Percentiles rank a stretch among this genome's conserved stretches.
Conservation (phyloP, 2,329 filamentous ascomycete genomes). For the Scedosporium aurantiacum region DNA sequence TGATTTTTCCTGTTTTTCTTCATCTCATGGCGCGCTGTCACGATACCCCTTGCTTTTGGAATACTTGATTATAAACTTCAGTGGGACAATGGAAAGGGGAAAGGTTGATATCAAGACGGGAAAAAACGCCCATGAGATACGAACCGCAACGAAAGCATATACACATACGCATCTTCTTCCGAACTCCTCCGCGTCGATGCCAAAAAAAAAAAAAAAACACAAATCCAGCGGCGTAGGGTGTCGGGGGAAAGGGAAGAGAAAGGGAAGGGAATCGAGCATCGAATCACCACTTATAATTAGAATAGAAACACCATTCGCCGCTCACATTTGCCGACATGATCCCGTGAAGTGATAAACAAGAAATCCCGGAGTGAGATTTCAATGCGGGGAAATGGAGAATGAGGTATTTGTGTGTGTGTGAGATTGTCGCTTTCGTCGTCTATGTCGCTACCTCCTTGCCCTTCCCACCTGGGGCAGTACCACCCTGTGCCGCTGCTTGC, state of each 20-base stretch:
- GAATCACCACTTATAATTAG: not conserved
- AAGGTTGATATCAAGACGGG: not conserved
- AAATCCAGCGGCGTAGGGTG: too few species aligned
- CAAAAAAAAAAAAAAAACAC: too few species aligned
- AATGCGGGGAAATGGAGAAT: not conserved
- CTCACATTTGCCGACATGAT: not conserved
- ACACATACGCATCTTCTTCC: too few species aligned
- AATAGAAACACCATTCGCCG: not conserved
- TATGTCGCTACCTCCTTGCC: conserved; percentile 15
- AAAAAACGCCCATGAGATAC: not conserved
- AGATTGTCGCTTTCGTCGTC: not conserved
- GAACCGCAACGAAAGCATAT: not conserved
- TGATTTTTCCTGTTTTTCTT: not conserved
- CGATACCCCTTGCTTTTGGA: not conserved
- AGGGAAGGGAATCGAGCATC: not conserved
- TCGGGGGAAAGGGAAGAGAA: too few species aligned
- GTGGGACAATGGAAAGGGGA: not conserved
- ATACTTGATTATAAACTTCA: not conserved
- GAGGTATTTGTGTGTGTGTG: conserved; percentile 8
- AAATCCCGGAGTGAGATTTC: not conserved
- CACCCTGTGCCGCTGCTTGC: conserved; percentile 25
- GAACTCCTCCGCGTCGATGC: too few species aligned
- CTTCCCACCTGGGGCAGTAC: conserved; percentile 13
- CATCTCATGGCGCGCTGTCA: not conserved
- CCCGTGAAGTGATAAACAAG: not conserved